Percentiles rank a stretch among this genome's conserved stretches.
Conservation (phyloP, 345 rosid genomes). For the Carallia pectinifolia region DNA sequence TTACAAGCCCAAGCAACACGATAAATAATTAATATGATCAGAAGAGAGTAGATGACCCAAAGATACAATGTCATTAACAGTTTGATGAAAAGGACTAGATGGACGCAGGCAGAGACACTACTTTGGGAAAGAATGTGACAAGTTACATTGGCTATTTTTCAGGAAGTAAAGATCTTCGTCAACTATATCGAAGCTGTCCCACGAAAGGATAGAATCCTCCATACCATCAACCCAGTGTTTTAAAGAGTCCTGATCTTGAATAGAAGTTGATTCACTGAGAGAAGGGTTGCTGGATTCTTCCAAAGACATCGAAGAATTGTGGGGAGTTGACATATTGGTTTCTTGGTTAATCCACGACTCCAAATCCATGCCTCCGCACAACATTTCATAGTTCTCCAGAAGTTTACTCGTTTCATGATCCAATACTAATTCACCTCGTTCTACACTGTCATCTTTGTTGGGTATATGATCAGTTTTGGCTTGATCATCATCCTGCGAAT, state of each 20-base stretch:
- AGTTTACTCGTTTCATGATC: conserved; percentile 12
- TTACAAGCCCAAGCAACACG: neutral
- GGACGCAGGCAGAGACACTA: neutral
- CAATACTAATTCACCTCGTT: conserved; percentile 1
- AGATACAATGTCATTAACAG: no score
- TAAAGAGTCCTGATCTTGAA: conserved; percentile 33
- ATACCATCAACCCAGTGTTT: conserved; percentile 55
- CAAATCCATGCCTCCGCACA: conserved; percentile 40
- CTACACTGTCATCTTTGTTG: conserved; percentile 12
- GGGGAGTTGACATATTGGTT: conserved; percentile 36
- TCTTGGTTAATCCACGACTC: conserved; percentile 33
- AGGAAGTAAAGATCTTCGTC: conserved; percentile 42
- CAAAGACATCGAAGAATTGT: conserved; percentile 28
- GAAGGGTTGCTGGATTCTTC: conserved; percentile 35
- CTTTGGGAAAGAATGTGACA: neutral
- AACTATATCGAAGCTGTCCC: conserved; percentile 52
- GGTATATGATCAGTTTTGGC: conserved; percentile 7
- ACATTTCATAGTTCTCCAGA: conserved; percentile 33
- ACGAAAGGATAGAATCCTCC: conserved; percentile 60
- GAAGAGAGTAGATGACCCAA: no score
- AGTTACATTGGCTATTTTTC: conserved; percentile 24
- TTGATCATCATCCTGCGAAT: conserved; percentile 13
- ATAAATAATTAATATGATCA: no score
- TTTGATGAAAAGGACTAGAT: no score
- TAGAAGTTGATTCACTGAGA: conserved; percentile 27